Evolutionary conservation across 257 asterid genomes (phyloP), one percentile per base, ranked within the genome.

Genomic region (Nicotiana noctiflora): DNA sequence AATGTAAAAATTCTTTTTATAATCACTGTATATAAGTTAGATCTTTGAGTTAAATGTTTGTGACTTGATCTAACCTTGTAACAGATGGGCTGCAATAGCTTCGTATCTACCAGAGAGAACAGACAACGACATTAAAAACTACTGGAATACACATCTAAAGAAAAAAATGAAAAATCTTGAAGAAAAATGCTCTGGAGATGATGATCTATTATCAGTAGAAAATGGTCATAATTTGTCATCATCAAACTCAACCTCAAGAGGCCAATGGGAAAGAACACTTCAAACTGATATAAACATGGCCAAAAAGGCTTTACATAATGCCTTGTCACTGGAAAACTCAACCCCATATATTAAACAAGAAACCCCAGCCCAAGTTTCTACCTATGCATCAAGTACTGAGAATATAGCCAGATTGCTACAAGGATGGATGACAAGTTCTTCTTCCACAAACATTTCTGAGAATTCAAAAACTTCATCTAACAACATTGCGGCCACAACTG

Each of bases 41-140:
- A 52, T 49, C 5, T 8, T 53, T 56, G 8, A 17, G 61, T 56
- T 51, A 18, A 56, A 59, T 21, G 13, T 10, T 21, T 59, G 6
- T 59, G 31, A 21, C 37, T 19, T 44, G 34, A 27, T 21, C 6
- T 70, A 19, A 70, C 59, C 32, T 19, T 44, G 37, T 17, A 70
- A 75, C 86, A 96, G 99, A 85, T 96, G 99, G 99, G 99, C 99
- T n/a, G 98, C 99, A 13, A 94, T 96, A 59, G 98, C 99, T 82
- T 90, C 97, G 1, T 96, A 96, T 75, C 91, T 96, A 3, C 98
- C 98, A 0, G 99, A 96, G 85, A 92, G 99, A 87, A 96, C 99
- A 5, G 99, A 96, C 59, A 96, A 96, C 37, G 99, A 96, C 87
- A 92, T 96, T 11, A 96, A 96, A 66, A 96, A 96, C 80, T 92